A percentile compares a stretch with the other conserved stretches of the same genome.
Conservation (phyloP, 177 flowering plant species). For the Vitis hybrid region DNA sequence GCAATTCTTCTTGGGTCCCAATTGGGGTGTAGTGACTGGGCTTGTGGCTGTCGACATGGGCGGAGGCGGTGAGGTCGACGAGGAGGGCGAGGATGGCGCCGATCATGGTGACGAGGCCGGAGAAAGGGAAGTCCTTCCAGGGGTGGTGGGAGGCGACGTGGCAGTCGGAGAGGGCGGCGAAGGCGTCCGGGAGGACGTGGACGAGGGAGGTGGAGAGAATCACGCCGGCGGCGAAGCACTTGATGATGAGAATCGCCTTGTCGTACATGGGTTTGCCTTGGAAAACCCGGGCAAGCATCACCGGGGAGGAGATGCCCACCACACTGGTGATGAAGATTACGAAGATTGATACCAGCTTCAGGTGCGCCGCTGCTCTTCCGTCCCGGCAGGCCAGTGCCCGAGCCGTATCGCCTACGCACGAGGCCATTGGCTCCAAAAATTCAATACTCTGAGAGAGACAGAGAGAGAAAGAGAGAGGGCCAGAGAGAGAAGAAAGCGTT, state of each 20-base stretch:
- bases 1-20: constrained; percentile 20
- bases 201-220: constrained; percentile 81
- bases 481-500: no score
- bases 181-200: constrained; percentile 86
- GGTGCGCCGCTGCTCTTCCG: constrained; percentile 46
- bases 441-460: neutral
- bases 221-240: constrained; percentile 91
- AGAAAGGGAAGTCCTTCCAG: constrained; percentile 84
- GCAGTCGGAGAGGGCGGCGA: constrained; percentile 61
- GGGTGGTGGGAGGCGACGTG: constrained; percentile 62
- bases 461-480: neutral
- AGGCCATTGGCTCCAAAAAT: constrained; percentile 4
- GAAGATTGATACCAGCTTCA: constrained; percentile 51
- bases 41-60: constrained; percentile 37
- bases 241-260: constrained; percentile 50
- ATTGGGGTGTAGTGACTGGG: constrained; percentile 28
- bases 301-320: constrained; percentile 58
- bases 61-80: constrained; percentile 65
- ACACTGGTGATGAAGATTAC: constrained; percentile 64
- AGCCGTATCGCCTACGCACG: constrained; percentile 36
- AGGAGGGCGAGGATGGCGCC: constrained; percentile 58
- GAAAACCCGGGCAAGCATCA: constrained; percentile 58
- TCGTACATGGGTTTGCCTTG: constrained; percentile 60
- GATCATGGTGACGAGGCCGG: constrained; percentile 56
- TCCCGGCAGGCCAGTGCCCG: constrained; percentile 49